Conservation (phyloP, 1,284 basidiomycete genomes). For the Heterobasidion parviporum region DNA sequence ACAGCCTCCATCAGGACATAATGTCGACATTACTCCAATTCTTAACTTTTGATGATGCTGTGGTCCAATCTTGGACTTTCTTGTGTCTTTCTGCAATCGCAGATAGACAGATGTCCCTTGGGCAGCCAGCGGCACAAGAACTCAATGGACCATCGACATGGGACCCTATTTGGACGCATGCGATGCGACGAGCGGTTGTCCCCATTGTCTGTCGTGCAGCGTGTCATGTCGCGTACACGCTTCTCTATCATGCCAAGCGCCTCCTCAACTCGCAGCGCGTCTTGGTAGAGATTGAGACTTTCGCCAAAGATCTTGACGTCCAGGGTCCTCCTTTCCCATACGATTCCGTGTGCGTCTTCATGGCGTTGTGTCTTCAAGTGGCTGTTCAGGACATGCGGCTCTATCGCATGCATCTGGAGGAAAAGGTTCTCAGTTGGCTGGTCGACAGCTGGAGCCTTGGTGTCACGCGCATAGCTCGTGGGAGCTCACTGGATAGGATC, state of each 20-base stretch:
- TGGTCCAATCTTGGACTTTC: constrained; percentile 76
- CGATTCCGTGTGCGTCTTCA: constrained; percentile 81
- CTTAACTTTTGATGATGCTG: constrained; percentile 55
- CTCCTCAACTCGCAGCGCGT: constrained; percentile 49
- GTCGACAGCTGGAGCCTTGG: constrained; percentile 64
- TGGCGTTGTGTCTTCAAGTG: constrained; percentile 56
- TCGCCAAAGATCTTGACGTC: constrained; percentile 76
- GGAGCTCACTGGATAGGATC: constrained; percentile 8
- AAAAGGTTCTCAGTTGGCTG: constrained; percentile 80
- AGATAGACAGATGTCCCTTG: constrained; percentile 6
- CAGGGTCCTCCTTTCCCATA: constrained; percentile 81
- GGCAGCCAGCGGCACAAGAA: constrained; percentile 23
- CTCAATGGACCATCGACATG: constrained; percentile 30
- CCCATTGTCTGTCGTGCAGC: constrained; percentile 70
- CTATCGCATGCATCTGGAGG: constrained; percentile 75
- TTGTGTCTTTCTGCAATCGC: constrained; percentile 69
- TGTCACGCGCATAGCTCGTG: constrained; percentile 19
- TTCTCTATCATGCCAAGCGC: constrained; percentile 36
- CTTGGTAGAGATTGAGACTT: constrained; percentile 62
- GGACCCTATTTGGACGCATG: constrained; percentile 77
- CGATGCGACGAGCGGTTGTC: constrained; percentile 64
- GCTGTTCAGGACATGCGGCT: constrained; percentile 74
- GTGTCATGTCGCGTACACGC: constrained; percentile 61
- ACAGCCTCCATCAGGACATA: constrained; percentile 47
- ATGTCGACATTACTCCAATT: constrained; percentile 48